A percentile compares a stretch with the other conserved stretches of the same genome.
These are phyloP conservation scores for Geotrichum histeridarum DNA, from an alignment of 1,139 yeast species.

Conservation along the genomic window DNA sequence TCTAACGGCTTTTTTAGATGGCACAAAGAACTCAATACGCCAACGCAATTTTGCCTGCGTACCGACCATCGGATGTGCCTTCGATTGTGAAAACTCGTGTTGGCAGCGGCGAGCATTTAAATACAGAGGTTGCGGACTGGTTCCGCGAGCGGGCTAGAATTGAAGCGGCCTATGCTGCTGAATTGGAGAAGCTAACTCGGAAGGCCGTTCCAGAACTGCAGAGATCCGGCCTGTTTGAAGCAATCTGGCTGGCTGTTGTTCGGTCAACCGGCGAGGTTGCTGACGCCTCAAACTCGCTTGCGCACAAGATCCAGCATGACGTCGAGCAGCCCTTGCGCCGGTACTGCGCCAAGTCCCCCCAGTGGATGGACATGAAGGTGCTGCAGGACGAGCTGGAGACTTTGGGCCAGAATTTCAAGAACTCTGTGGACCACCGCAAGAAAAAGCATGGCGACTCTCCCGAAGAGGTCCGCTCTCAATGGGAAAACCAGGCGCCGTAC, in stretches of 20 bases:
- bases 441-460: slow-evolving; percentile 22
- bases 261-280: slow-evolving; percentile 31
- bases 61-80: slow-evolving; percentile 33
- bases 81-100: slow-evolving; percentile 35
- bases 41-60: slow-evolving; percentile 31
- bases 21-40: slow-evolving; percentile 32
- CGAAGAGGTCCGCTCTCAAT: slow-evolving; percentile 36
- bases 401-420: slow-evolving; percentile 27
- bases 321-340: slow-evolving; percentile 35
- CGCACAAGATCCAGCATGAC: slow-evolving; percentile 34
- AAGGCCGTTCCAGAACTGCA: slow-evolving; percentile 11
- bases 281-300: slow-evolving; percentile 31
- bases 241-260: slow-evolving; percentile 30
- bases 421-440: slow-evolving; percentile 24
- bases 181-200: slow-evolving; percentile 34
- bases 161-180: slow-evolving; percentile 36
- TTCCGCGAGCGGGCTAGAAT: slow-evolving; percentile 36
- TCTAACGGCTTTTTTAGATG: slow-evolving; percentile 5
- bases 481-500: slow-evolving; percentile 77
- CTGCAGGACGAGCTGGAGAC: slow-evolving; percentile 31
- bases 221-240: slow-evolving; percentile 19
- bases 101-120: slow-evolving; percentile 29
- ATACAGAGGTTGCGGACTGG: slow-evolving; percentile 39
- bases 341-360: slow-evolving; percentile 25
- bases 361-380: slow-evolving; percentile 33